Base-by-base conservation (phyloP, 345 rosid species). In the Xanthoceras sorbifolium region DNA sequence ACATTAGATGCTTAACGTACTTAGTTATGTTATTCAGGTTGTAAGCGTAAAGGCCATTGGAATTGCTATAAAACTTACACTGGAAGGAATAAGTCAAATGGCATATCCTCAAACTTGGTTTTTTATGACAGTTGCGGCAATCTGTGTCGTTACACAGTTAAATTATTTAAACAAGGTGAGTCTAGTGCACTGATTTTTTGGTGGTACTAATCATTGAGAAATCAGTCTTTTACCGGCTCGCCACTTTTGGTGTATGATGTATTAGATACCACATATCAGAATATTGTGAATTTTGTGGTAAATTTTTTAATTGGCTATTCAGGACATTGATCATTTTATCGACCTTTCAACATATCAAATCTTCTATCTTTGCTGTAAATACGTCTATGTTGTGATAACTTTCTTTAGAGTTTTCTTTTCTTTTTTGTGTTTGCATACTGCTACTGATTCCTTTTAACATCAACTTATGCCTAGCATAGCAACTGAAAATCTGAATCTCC, bases 21-120 rank as follows among this genome's bases (percentile, higher is more conserved):
- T 73, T 26, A 36, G 38, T 70, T 57, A 11, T 54, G 6, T 76
- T 46, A 28, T 77, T 65, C 86, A 91, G 99, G 98, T 94, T 36
- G 91, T 91, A 76, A 94, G 98, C 90, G 89, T 94, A 79, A 94
- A 94, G 81, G 98, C 98, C 22, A 88, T 94, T 44, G 98, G 98
- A 79, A 94, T 93, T 71, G 98, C 98, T 0, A 87, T 93, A 71
- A 94, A 91, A 89, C 86, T 94, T 81, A 91, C 98, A 26, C 64
- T 94, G 71, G 97, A 91, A 64, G 98, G 98, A 55, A 81, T 84
- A 64, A 94, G 77, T 83, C 98, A 94, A 82, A 75, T 93, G 66
- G 84, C 89, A 80, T 94, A 86, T 83, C 94, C 91, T 22, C 90
- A 93, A 85, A 95, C 97, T 78, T 95, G 99, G 97, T 91, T 89